These are phyloP conservation scores for Boletus vermiculosoides DNA, from an alignment of 768 basidiomycete species.

Conservation along the genomic window DNA sequence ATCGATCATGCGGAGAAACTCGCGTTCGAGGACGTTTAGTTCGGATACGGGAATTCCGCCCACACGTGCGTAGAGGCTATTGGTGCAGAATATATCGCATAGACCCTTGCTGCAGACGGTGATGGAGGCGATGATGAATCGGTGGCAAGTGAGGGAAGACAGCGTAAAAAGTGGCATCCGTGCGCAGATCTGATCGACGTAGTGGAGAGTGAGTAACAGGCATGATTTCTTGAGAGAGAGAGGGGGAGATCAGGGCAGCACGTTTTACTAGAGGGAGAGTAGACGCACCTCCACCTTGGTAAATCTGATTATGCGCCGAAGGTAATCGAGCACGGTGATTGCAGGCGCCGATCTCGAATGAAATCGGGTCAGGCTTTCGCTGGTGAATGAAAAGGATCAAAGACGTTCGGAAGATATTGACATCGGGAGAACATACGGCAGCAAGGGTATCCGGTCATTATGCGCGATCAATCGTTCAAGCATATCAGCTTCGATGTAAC, in stretches of 20 bases:
- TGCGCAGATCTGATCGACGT: constrained; percentile 92
- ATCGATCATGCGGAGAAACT: constrained; percentile 88
- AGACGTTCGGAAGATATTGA: constrained; percentile 13
- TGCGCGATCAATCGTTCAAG: constrained; percentile 90
- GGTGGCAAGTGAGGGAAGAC: constrained; percentile 94
- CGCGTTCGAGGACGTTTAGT: constrained; percentile 91
- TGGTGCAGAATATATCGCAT: constrained; percentile 94
- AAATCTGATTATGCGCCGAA: constrained; percentile 89
- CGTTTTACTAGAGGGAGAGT: background rate
- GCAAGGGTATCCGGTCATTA: constrained; percentile 94
- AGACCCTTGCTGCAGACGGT: constrained; percentile 92
- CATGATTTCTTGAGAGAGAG: constrained; percentile 58
- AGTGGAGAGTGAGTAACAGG: constrained; percentile 79
- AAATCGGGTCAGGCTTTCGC: constrained; percentile 91
- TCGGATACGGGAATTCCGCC: constrained; percentile 91
- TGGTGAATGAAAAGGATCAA: constrained; percentile 35
- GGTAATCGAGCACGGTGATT: constrained; percentile 89
- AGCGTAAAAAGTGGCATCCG: constrained; percentile 87
- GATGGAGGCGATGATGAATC: constrained; percentile 93
- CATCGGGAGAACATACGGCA: constrained; percentile 55
- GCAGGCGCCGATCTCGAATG: constrained; percentile 90
- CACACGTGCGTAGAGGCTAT: constrained; percentile 92
- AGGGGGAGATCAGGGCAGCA: constrained; percentile 5
- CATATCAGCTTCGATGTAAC: constrained; percentile 76
- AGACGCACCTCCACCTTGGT: constrained; percentile 88